A percentile compares a stretch with the other conserved stretches of the same genome.
phyloP scores from a whole-genome alignment of 805 yeast species.

The Metschnikowia vanudenii region DNA sequence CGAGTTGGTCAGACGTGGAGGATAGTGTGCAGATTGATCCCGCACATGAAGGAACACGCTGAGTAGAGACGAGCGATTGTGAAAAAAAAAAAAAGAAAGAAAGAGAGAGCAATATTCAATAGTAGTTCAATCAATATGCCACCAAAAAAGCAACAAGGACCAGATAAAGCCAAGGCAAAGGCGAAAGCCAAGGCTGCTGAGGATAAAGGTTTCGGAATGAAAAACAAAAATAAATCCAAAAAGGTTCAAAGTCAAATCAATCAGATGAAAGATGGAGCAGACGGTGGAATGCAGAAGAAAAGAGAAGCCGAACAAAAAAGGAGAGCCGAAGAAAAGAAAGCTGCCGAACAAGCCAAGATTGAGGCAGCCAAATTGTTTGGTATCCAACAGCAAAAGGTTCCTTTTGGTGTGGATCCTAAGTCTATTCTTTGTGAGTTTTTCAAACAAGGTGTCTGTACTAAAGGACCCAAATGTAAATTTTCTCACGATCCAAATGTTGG shows the following conservation, averaged over 20 bases:
- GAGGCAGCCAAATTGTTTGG: slow-evolving; percentile 82
- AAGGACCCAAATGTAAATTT: slow-evolving; percentile 86
- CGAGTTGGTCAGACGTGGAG: neutral
- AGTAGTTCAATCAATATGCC: slow-evolving; percentile 49
- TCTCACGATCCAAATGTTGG: slow-evolving; percentile 86
- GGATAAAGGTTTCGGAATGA: slow-evolving; percentile 92
- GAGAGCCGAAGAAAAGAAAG: slow-evolving; percentile 76
- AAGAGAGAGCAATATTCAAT: slow-evolving; percentile 5
- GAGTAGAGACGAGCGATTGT: slow-evolving; percentile 12
- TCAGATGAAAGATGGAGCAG: slow-evolving; percentile 41
- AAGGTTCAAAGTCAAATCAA: slow-evolving; percentile 68
- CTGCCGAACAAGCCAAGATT: slow-evolving; percentile 83
- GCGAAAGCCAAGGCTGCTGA: slow-evolving; percentile 63
- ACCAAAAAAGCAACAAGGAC: slow-evolving; percentile 64
- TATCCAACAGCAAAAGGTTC: slow-evolving; percentile 76
- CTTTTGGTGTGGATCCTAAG: slow-evolving; percentile 97
- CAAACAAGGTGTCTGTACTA: slow-evolving; percentile 82
- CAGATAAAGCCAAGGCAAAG: slow-evolving; percentile 64
- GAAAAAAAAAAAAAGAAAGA: slow-evolving; percentile 10
- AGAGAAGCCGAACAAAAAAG: slow-evolving; percentile 72
- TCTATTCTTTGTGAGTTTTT: slow-evolving; percentile 86
- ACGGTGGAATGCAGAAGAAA: slow-evolving; percentile 56
- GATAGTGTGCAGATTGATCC: slow-evolving; percentile 10
- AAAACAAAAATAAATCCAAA: slow-evolving; percentile 91
- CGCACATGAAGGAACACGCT: slow-evolving; percentile 10